Evolutionary conservation across 257 asterid genomes (phyloP).

Genomic region (Avicennia marina): DNA sequence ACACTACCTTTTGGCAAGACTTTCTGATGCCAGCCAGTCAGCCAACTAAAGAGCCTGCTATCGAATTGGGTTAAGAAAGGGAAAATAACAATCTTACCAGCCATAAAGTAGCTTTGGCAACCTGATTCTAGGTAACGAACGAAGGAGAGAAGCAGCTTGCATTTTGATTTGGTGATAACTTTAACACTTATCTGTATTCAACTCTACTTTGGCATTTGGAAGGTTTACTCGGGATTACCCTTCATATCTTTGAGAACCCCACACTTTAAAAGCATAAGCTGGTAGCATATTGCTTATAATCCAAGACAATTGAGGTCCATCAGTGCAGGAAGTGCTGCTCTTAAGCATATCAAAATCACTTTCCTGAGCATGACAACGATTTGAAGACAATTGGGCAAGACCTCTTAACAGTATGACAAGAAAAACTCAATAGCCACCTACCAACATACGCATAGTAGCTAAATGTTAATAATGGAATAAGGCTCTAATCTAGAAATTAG

Average conservation of each 20-base stretch:
- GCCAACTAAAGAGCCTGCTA: slow-evolving; percentile 16
- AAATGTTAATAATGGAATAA: too few relatives aligned
- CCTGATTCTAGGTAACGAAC: slow-evolving; percentile 18
- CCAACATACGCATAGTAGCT: too few relatives aligned
- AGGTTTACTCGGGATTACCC: not conserved
- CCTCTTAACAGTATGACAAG: too few relatives aligned
- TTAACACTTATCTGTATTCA: slow-evolving; percentile 21
- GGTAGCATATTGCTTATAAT: not conserved
- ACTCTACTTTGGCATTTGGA: slow-evolving; percentile 7
- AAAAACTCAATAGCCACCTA: too few relatives aligned
- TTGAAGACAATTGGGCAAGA: too few relatives aligned
- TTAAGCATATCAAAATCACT: not conserved
- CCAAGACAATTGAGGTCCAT: not conserved
- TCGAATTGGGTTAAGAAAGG: slow-evolving; percentile 4
- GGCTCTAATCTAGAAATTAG: too few relatives aligned
- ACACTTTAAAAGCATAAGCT: not conserved
- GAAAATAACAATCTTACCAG: slow-evolving; percentile 28
- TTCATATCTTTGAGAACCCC: slow-evolving; percentile 13
- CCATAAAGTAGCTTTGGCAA: slow-evolving; percentile 29
- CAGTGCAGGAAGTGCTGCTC: not conserved
- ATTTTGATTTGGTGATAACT: slow-evolving; percentile 20
- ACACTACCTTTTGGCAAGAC: slow-evolving; percentile 22
- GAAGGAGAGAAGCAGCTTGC: not conserved
- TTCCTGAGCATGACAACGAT: not conserved
- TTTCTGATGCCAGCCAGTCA: slow-evolving; percentile 31